Base-by-base conservation (phyloP, 306 rosid genomes). In the Amphicarpaea edgeworthii region DNA sequence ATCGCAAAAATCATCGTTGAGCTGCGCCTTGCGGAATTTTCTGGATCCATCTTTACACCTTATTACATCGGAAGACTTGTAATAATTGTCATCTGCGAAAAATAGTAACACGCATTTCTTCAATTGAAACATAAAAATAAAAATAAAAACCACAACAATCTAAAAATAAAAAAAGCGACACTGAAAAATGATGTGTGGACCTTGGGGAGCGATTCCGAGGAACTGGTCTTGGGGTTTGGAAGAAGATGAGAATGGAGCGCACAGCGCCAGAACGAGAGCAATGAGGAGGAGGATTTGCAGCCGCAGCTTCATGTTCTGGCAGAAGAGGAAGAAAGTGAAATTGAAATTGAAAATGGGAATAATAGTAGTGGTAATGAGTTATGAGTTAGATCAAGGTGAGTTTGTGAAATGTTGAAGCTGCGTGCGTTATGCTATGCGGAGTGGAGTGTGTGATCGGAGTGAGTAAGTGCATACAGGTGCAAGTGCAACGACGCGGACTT, bases 1-100 rank as follows among this genome's bases (percentile, higher is more conserved):
- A 53, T 96, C 99, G 74, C 99, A 96, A 84, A 83, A 96, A 77
- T 96, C 87, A 23, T 96, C 99, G 60, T 96, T 96, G 82, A 96
- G 96, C 85, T 96, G 98, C 7, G 79, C 78, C 73, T 79, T 86
- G 82, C 72, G 83, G 87, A 96, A 96, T 72, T 89, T 86, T 76
- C 84, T 84, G 40, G 96, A 90, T 82, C 99, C 98, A 28, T 92
- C 96, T 82, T 76, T 89, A 78, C 99, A 96, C 68, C 71, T 88
- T 6, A 96, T 84, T 41, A 79, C 77, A 81, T 88, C 93, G 26
- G 88, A 87, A 72, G 92, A 86, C 67, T 82, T 88, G 86, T 89
- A 96, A 82, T 92, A 89, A 37, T 84, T 70, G 21, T 88, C 89
- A 88, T 96, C 99, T 89, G 87, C n/a, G n/a, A 30, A 16, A 19